Percentiles rank a stretch among this genome's conserved stretches.
phyloP scores from a whole-genome alignment of 352 stramenopile species.

The Globisporangium paroecandrum region DNA sequence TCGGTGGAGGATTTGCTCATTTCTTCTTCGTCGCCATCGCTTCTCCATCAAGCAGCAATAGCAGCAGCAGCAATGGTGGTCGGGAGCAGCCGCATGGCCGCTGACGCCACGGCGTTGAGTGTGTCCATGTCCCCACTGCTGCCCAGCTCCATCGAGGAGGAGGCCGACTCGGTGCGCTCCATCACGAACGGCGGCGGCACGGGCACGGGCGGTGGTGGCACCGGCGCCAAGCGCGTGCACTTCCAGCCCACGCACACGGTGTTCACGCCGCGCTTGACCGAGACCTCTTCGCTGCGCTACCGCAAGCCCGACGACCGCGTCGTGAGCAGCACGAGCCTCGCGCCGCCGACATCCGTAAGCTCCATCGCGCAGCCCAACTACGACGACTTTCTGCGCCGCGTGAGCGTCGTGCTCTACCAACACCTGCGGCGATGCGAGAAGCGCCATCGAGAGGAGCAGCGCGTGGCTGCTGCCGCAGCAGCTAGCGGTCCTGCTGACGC shows the following conservation, averaged over 20 bases:
- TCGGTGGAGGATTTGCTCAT: slow-evolving; percentile 1
- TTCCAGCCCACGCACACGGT: slow-evolving; percentile 87
- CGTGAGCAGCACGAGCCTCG: slow-evolving; percentile 55
- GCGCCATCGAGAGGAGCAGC: slow-evolving; percentile 62
- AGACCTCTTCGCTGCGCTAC: slow-evolving; percentile 69
- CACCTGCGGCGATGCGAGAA: slow-evolving; percentile 87
- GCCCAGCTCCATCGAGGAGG: slow-evolving; percentile 74
- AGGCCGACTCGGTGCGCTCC: slow-evolving; percentile 18
- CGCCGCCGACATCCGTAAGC: slow-evolving; percentile 61
- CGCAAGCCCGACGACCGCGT: slow-evolving; percentile 77
- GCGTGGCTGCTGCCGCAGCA: slow-evolving; percentile 9
- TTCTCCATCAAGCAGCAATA: not conserved
- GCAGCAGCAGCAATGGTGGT: slow-evolving; percentile 33
- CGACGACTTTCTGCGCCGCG: slow-evolving; percentile 84
- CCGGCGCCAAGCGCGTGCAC: slow-evolving; percentile 54
- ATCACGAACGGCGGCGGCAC: not conserved
- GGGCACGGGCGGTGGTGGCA: no score
- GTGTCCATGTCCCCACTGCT: slow-evolving; percentile 77
- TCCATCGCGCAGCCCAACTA: slow-evolving; percentile 89
- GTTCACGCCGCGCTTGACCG: slow-evolving; percentile 74
- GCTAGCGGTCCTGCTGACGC: not conserved
- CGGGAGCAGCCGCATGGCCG: slow-evolving; percentile 30
- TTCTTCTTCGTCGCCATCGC: not conserved
- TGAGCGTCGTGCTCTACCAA: slow-evolving; percentile 89
- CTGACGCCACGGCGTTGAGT: slow-evolving; percentile 49